Conservation (phyloP, 495 filamentous ascomycete genomes). For the Talaromyces borbonicus region DNA sequence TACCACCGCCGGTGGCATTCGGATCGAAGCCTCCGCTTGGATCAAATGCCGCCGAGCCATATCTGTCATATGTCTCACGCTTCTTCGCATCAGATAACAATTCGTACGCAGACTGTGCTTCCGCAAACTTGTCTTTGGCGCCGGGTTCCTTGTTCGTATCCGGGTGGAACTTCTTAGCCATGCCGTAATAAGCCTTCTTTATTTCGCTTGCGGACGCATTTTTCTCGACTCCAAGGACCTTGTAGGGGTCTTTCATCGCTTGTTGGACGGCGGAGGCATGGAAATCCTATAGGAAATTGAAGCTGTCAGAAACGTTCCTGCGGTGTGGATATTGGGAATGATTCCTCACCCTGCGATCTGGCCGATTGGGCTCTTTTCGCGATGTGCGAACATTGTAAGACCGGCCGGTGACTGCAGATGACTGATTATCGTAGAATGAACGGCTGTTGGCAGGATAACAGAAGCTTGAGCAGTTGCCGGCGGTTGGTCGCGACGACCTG, state of each 20-base stretch:
- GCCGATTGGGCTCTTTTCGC: not conserved
- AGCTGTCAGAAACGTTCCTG: not conserved
- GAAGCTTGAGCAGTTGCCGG: not conserved
- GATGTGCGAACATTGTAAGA: constrained; percentile 1
- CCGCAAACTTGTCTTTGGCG: constrained; percentile 89
- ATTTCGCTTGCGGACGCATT: constrained; percentile 75
- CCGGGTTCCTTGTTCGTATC: constrained; percentile 91
- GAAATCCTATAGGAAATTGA: constrained; percentile 47
- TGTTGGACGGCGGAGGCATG: constrained; percentile 55
- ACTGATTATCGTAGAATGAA: constrained; percentile 3
- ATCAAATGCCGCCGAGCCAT: constrained; percentile 82
- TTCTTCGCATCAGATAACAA: constrained; percentile 85
- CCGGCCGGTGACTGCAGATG: not conserved
- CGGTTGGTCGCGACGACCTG: constrained; percentile 1
- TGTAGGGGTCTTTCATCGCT: constrained; percentile 75
- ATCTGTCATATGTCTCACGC: constrained; percentile 81
- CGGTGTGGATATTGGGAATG: not conserved
- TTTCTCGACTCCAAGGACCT: constrained; percentile 72
- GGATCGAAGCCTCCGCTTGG: constrained; percentile 62
- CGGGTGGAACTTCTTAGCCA: constrained; percentile 97
- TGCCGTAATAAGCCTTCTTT: constrained; percentile 95
- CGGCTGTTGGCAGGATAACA: constrained; percentile 1
- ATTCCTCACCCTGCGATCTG: not conserved
- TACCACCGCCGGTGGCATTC: constrained; percentile 52
- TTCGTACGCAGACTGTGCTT: constrained; percentile 88